Evolutionary conservation across 352 stramenopile genomes (phyloP), one percentile per base, ranked within the genome.

Genomic region (Globisporangium barbulae): DNA sequence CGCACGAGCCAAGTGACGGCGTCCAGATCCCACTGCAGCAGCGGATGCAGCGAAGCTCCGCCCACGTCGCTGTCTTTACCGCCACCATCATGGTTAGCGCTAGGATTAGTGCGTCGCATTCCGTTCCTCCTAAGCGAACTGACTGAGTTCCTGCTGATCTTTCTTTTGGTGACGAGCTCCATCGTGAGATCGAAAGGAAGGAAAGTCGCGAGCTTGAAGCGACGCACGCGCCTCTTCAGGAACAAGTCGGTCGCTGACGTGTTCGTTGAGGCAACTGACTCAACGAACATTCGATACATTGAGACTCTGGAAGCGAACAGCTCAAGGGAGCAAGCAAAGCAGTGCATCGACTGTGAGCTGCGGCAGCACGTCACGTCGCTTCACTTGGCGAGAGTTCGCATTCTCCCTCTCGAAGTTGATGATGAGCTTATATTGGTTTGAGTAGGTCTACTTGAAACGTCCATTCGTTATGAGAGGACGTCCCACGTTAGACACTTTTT

Each of bases 21-120:
- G 5, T 61, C 58, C 42, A 91, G 65, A 30, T 91, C 82, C 67
- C 75, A 88, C 69, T 89, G 74, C 21, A 91, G 50, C 50, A 88
- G 45, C 19, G 76, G 79, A 52, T 83, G 79, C 42, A 89, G 61
- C 30, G 22, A 17, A 2, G 17, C 21, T 21, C 35, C 25, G 2
- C 5, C 35, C 35, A 6, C 28, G 22, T 6, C 48, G 48, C 31
- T 21, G 21, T 9, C 19, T 42, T 19, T n/a, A 25, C 21, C 30
- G 10, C 30, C 17, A 1, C 37, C 19, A 17, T 8, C n/a, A 19
- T n/a, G 31, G 5, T 31, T 30, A 1, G 31, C 19, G 19, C 17
- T n/a, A 45, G 19, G 22, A 10, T 6, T n/a, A 30, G n/a, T n/a
- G n/a, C 33, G 52, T 7, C n/a, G 31, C 52, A 58, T 58, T 42